Base-by-base conservation (phyloP, 805 yeast species). In the Lachancea mirantina region DNA sequence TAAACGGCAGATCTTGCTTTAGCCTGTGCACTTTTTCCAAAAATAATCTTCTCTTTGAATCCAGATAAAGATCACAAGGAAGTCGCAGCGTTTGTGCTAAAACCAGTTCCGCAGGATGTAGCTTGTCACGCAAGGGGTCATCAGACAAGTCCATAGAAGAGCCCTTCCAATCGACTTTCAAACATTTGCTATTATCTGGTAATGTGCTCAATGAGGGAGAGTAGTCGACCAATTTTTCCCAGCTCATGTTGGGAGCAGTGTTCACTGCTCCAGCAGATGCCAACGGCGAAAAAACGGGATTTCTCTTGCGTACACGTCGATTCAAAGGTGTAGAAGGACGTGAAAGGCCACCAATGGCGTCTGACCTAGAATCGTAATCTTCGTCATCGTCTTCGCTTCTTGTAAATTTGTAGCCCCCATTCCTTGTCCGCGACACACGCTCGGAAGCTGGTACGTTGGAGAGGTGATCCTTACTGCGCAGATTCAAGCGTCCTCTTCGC, bases 91-190 rank as follows among this genome's bases (percentile, higher is more conserved):
- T 81, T 11, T 94, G 80, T 4, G 97, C 96, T 40, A 89, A 67
- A 25, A 72, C 68, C 10, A 81, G 70, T 61, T 89, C 98, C 4
- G 96, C 95, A 1, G 96, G 96, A 59, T 89, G 96, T 43, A 92
- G 68, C 47, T 78, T 70, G 28, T 62, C 62, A 31, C 71, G 59
- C 45, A 84, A 70, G 14, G 95, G 94, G 59, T 92, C 97, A 19
- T 59, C 49, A 11, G 79, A 67, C 36, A 89, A 69, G 57, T 84
- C 94, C 96, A 89, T 87, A 22, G 96, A 94, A 48, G 87, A 94
- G 8, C 97, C 98, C 63, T 88, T 89, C 98, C 98, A 89, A 57
- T 89, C 97, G 21, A 94, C 83, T 52, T 80, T 80, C 46, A 88
- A 67, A 43, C 84, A 76, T 61, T 80, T 77, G 36, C 70, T 63